These are phyloP conservation scores for Boletus vinaceobasis DNA, from an alignment of 768 basidiomycete genomes.

Conservation along the genomic window DNA sequence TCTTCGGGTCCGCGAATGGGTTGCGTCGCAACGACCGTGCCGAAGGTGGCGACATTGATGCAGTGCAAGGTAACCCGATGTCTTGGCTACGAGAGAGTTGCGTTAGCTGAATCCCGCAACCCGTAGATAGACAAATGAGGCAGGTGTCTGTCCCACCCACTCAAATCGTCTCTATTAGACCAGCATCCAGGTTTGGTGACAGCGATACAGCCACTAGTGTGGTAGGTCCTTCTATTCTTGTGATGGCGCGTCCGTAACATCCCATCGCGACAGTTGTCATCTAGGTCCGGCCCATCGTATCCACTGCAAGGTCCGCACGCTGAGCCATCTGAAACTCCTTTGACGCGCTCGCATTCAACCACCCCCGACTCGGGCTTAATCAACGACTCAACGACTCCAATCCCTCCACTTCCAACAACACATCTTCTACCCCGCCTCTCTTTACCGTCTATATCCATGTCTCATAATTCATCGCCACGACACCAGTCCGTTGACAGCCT, in stretches of 20 bases:
- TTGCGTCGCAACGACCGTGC: slow-evolving; percentile 12
- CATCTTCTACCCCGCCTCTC: slow-evolving; percentile 29
- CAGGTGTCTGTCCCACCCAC: slow-evolving; percentile 6
- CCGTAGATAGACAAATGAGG: slow-evolving; percentile 16
- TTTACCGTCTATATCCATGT: slow-evolving; percentile 19
- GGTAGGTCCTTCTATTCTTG: slow-evolving; percentile 8
- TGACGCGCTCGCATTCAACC: slow-evolving; percentile 24
- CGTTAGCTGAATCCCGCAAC: background rate
- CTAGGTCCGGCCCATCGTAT: slow-evolving; percentile 19
- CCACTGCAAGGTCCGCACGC: background rate
- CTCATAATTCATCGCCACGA: slow-evolving; percentile 14
- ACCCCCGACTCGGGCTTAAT: slow-evolving; percentile 30
- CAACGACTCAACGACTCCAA: slow-evolving; percentile 37
- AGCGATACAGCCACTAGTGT: slow-evolving; percentile 20
- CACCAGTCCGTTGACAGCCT: slow-evolving; percentile 16
- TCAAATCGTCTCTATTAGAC: slow-evolving; percentile 6
- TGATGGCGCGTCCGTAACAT: slow-evolving; percentile 9
- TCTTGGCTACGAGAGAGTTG: background rate
- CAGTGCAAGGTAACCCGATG: slow-evolving; percentile 24
- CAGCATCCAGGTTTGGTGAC: slow-evolving; percentile 15
- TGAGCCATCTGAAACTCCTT: slow-evolving; percentile 8
- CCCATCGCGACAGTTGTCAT: slow-evolving; percentile 18
- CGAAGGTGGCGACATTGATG: slow-evolving; percentile 16
- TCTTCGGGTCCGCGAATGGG: slow-evolving; percentile 18
- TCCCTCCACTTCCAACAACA: slow-evolving; percentile 37